Conservation (phyloP, 768 basidiomycete species). For the Suillus placidus region DNA sequence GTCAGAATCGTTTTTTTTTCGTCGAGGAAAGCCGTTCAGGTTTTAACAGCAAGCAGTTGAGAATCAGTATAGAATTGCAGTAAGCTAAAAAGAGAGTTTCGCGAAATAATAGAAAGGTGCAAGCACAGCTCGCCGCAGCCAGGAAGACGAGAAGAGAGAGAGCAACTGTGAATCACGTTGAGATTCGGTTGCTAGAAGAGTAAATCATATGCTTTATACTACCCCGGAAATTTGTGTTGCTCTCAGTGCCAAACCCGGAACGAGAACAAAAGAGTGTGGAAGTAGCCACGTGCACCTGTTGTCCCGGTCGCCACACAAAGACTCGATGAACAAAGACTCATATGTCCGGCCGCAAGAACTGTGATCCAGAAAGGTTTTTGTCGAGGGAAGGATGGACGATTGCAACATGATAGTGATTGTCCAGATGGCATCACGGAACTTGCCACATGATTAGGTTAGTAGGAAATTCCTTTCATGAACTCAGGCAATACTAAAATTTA, state of each 20-base stretch:
- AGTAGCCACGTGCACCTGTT: background rate
- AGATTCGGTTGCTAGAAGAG: background rate
- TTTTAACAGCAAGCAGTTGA: slow-evolving; percentile 10
- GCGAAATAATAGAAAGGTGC: slow-evolving; percentile 4
- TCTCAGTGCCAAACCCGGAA: background rate
- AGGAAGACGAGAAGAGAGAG: slow-evolving; percentile 4
- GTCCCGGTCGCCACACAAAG: background rate
- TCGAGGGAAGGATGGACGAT: background rate
- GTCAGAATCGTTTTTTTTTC: background rate
- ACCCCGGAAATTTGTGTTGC: background rate
- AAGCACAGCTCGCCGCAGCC: slow-evolving; percentile 12
- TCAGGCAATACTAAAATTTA: background rate
- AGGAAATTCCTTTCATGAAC: background rate
- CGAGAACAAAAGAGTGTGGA: slow-evolving; percentile 11
- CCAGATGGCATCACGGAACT: background rate
- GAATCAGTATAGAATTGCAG: slow-evolving; percentile 2
- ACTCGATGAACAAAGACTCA: background rate
- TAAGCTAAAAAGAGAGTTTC: slow-evolving; percentile 4
- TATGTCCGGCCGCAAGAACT: background rate
- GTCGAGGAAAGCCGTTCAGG: slow-evolving; percentile 1
- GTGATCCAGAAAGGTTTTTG: background rate
- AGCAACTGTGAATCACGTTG: background rate
- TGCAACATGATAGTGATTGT: background rate
- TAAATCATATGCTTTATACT: background rate
- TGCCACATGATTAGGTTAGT: background rate